A percentile compares a stretch with the other conserved stretches of the same genome.
phyloP scores from a whole-genome alignment of 1,284 basidiomycete species.

The Cerrena zonata region DNA sequence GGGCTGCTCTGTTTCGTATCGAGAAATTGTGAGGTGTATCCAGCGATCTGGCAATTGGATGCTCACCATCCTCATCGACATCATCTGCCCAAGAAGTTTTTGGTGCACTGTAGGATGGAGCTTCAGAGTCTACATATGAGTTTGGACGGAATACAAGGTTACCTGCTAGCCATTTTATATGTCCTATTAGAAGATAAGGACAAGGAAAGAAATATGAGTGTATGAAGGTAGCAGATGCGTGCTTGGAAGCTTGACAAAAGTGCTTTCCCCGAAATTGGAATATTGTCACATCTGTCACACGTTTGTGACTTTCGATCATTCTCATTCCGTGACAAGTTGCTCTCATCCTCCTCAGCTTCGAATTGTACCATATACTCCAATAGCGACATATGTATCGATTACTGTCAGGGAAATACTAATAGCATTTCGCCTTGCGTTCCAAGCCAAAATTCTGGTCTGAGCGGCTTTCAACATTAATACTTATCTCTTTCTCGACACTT shows the following conservation, averaged over 20 bases:
- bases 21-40: background rate
- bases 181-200: no score
- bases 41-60: background rate
- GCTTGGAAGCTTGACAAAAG: background rate
- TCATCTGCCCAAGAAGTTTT: constrained; percentile 84
- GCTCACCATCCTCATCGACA: constrained; percentile 64
- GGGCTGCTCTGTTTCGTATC: constrained; percentile 26
- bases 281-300: background rate
- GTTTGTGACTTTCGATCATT: background rate
- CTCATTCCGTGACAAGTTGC: no score
- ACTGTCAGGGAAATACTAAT: no score
- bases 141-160: background rate
- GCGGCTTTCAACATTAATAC: no score
- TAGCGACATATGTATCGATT: no score
- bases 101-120: constrained; percentile 14
- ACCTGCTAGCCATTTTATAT: constrained; percentile 15
- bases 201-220: background rate
- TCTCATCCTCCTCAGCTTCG: no score
- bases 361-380: no score
- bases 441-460: no score
- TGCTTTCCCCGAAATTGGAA: background rate
- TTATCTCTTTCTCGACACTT: no score
- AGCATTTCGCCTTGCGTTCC: no score
- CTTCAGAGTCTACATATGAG: no score
- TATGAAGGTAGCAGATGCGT: background rate